Percentiles rank a stretch among this genome's conserved stretches.
Evolutionary conservation across 345 rosid species (phyloP).

Genomic region (Eucalyptus coolabah): DNA sequence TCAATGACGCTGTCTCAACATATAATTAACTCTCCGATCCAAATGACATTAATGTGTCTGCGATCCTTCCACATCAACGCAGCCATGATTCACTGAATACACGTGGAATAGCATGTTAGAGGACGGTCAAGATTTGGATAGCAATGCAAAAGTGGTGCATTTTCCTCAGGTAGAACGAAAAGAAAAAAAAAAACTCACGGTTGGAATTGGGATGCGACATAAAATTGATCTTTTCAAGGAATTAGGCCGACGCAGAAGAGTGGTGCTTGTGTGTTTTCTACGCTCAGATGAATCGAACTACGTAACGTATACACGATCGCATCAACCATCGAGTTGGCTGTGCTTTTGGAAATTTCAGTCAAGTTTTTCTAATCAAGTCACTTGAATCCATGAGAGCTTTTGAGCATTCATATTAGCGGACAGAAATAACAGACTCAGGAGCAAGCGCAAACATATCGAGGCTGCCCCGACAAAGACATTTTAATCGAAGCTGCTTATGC

Average conservation of each 20-base stretch:
- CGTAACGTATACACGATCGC: not conserved
- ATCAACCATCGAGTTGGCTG: not conserved
- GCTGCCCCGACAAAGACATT: not conserved
- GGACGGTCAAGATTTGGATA: not conserved
- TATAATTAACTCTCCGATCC: not conserved
- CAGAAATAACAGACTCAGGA: not conserved
- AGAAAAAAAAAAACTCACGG: not conserved
- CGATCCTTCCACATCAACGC: not conserved
- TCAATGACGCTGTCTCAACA: fast-evolving
- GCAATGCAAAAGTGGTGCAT: not conserved
- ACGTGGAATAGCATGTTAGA: not conserved
- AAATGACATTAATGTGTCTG: not conserved
- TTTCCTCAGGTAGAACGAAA: not conserved
- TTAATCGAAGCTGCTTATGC: not conserved
- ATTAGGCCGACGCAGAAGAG: not conserved
- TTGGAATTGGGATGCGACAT: not conserved
- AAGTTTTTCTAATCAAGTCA: not conserved
- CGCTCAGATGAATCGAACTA: not conserved
- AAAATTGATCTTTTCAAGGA: not conserved
- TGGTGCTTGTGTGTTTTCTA: not conserved
- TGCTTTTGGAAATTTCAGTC: not conserved
- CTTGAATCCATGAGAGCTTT: not conserved
- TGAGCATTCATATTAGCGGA: not conserved
- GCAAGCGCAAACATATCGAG: not conserved
- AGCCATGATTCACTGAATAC: not conserved